Percentiles rank a stretch among this genome's conserved stretches.
Conservation (phyloP, 495 filamentous ascomycete species). For the Astrothelium subdiscretum region DNA sequence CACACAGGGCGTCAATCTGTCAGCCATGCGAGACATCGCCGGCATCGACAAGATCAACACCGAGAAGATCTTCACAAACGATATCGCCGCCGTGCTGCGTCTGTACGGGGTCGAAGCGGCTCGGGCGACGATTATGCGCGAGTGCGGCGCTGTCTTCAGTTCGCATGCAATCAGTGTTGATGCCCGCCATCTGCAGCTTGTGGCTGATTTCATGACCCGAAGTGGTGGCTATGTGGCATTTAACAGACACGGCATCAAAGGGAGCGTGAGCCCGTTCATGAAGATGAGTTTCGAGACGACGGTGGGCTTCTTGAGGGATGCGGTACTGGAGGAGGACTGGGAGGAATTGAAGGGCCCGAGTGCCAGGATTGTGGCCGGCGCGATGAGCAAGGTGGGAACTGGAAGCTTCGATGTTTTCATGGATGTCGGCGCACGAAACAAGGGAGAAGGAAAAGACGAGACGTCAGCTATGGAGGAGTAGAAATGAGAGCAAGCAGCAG, state of each 20-base stretch:
- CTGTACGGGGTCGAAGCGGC: conserved; percentile 91
- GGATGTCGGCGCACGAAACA: conserved; percentile 34
- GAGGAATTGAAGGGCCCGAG: conserved; percentile 81
- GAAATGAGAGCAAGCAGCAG: background rate
- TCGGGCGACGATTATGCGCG: conserved; percentile 70
- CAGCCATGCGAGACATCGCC: conserved; percentile 62
- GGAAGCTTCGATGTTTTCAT: conserved; percentile 84
- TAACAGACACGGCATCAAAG: conserved; percentile 75
- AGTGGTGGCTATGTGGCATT: conserved; percentile 80
- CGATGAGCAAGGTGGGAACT: conserved; percentile 70
- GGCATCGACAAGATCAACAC: conserved; percentile 79
- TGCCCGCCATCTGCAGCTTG: conserved; percentile 83
- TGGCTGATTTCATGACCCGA: conserved; percentile 92
- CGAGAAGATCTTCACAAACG: conserved; percentile 80
- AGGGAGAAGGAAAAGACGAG: background rate
- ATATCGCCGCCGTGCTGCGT: conserved; percentile 69
- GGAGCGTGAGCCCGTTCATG: conserved; percentile 76
- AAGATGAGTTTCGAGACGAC: conserved; percentile 99
- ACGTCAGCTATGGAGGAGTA: background rate
- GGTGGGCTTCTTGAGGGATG: conserved; percentile 80
- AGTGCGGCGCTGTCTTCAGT: conserved; percentile 78
- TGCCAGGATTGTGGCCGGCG: conserved; percentile 78
- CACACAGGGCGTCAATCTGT: conserved; percentile 78
- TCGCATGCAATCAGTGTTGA: conserved; percentile 92
- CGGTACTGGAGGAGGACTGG: conserved; percentile 77